Evolutionary conservation across 257 asterid species (phyloP), one percentile per base, ranked within the genome.

Genomic region (Ballota nigra): DNA sequence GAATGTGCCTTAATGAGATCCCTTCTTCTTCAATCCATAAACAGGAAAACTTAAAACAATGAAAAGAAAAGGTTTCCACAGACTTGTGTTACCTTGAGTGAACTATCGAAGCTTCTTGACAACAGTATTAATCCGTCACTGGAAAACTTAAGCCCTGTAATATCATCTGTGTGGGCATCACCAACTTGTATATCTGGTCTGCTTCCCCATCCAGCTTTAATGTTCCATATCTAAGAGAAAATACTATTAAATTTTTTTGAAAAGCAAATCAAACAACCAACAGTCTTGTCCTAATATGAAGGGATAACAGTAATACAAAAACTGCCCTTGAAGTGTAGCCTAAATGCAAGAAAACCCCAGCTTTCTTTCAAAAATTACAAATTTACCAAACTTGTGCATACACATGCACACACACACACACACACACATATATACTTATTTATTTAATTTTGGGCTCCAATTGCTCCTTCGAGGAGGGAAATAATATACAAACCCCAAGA

Each of bases 181-280:
- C 76, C 78, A 65, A 88, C 80, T 56, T 73, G 70, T 67, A 80
- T 70, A 71, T 91, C 99, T 34, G 99, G 99, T 78, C 95, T 88
- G 85, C 96, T 88, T 74, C 92, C 99, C 99, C 97, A 94, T 76
- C 97, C 98, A 79, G 99, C 87, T 80, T 91, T 94, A 73, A 89
- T 81, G 79, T 81, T 94, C 99, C 99, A 94, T 78, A 94, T 81
- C 97, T 94, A 81, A 66, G 78, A 69, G 77, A 76, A 26, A 55
- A 70, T 47, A 38, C 23, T 22, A 65, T 13, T 40, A 43, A 36
- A 38, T 18, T 28, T 51, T 5, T 6, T 63, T 33, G 71, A 36
- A 45, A 60, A 51, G 70, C 45, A 15, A 41, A 69, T 36, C 51
- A 1, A 4, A 69, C 28, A 77, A 36, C 38, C 22, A 28, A 63